Evolutionary conservation across 208 protist genomes (phyloP), one percentile per base, ranked within the genome.

Genomic region (Leishmania tarentolae): DNA sequence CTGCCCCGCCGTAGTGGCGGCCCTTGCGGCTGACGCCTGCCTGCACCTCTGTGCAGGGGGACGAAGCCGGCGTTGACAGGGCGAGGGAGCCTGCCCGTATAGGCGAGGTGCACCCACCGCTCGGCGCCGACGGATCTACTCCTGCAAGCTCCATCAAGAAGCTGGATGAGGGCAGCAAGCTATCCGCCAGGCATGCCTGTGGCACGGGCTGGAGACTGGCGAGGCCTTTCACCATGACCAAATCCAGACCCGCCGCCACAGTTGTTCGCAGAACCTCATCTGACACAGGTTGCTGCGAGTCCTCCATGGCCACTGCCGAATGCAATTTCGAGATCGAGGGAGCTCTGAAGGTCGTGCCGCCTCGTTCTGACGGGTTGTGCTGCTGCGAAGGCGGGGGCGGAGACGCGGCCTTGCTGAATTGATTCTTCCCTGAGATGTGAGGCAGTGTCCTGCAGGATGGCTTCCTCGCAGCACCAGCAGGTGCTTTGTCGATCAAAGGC

Each of bases 161-260:
- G 31, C 68, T 15, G 9, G 83, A 75, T 42, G 83, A 71, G 17
- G 83, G 83, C 68, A 80, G 21, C 63, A 86, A 65, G 44, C 87
- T 87, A 52, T 85, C 80, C 1, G 81, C 46, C 42, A 52, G 75
- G 71, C 88, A 74, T 42, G 77, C 42, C 61, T 90, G 56, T 52
- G 86, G 81, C 19, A 57, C 28, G 42, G 89, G 83, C 37, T 76
- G 40, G 28, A 94, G 75, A 53, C 66, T 71, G 57, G 50, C 40
- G 56, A 94, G 75, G 21, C 93, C 93, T 28, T 78, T 78, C n/a
- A 94, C 35, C 21, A 79, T 56, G 8, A 91, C 66, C 69, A 94
- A 50, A 76, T 89, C 75, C n/a, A 89, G 75, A 24, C 74, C 73
- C 5, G 89, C 83, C 52, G 83, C 76, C 40, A 96, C 83, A 7